Conservation (phyloP, 2,329 filamentous ascomycete genomes). For the Macrophomina tecta region DNA sequence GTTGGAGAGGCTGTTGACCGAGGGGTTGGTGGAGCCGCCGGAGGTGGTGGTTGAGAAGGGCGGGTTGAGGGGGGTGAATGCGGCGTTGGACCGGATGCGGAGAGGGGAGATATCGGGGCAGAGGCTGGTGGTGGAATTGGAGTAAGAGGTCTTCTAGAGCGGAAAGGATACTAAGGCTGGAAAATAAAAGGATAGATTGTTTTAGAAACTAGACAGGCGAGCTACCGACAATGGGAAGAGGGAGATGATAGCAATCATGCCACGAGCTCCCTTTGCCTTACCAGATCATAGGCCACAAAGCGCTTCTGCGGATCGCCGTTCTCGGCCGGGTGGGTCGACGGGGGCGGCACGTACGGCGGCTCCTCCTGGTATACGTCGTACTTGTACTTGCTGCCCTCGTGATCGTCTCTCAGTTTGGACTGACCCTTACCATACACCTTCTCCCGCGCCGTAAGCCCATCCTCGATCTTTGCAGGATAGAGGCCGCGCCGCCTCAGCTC, state of each 20-base stretch:
- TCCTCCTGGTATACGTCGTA: slow-evolving; percentile 68
- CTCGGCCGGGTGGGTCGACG: not conserved
- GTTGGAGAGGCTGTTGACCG: slow-evolving; percentile 68
- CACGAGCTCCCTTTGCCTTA: slow-evolving; percentile 20
- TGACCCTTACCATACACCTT: slow-evolving; percentile 68
- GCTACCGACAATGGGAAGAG: not conserved
- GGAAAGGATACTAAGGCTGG: too few species aligned
- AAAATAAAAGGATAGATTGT: not conserved
- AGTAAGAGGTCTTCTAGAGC: slow-evolving; percentile 37
- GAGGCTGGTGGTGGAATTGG: slow-evolving; percentile 63
- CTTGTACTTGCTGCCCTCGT: slow-evolving; percentile 65
- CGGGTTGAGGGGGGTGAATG: slow-evolving; percentile 70
- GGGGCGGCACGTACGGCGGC: slow-evolving; percentile 37
- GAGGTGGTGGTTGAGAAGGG: slow-evolving; percentile 70
- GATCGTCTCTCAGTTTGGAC: slow-evolving; percentile 62
- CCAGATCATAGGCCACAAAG: slow-evolving; percentile 11
- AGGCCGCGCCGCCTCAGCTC: slow-evolving; percentile 45
- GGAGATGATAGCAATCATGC: not conserved
- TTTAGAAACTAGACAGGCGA: not conserved
- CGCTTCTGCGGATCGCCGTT: not conserved
- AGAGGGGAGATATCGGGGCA: slow-evolving; percentile 71
- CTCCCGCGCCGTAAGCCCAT: slow-evolving; percentile 52
- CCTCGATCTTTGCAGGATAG: slow-evolving; percentile 37
- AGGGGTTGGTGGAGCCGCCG: slow-evolving; percentile 61
- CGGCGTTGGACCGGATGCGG: slow-evolving; percentile 69